Conservation (phyloP, 805 yeast species). For the Starmerella etchellsii region DNA sequence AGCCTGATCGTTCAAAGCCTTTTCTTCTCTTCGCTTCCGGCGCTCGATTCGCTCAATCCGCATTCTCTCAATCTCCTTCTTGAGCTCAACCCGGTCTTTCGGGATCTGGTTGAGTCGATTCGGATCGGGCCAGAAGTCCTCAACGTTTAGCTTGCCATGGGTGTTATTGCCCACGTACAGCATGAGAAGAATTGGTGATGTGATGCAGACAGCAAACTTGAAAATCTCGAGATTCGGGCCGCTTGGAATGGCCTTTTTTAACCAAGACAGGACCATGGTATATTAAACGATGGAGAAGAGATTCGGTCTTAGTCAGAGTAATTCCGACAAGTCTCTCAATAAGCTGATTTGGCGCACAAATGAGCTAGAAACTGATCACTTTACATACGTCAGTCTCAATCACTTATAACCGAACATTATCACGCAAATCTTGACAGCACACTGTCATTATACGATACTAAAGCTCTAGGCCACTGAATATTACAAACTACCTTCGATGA, state of each 20-base stretch:
- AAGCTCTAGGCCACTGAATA: too few relatives aligned
- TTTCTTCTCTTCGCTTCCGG: conserved; percentile 4
- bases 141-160: conserved; percentile 74
- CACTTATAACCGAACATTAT: too few relatives aligned
- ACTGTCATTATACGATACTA: too few relatives aligned
- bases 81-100: conserved; percentile 81
- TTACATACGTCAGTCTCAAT: too few relatives aligned
- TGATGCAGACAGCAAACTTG: conserved; percentile 67
- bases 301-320: too few relatives aligned
- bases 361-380: too few relatives aligned
- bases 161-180: conserved; percentile 85
- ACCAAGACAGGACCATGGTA: background rate
- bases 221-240: conserved; percentile 24
- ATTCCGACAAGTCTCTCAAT: too few relatives aligned
- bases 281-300: too few relatives aligned
- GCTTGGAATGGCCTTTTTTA: conserved; percentile 10
- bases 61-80: conserved; percentile 82
- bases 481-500: too few relatives aligned
- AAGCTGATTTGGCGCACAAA: too few relatives aligned
- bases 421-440: too few relatives aligned
- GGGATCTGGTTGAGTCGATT: conserved; percentile 82
- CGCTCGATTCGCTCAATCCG: conserved; percentile 45
- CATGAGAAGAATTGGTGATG: conserved; percentile 86
- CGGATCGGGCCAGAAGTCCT: conserved; percentile 97
- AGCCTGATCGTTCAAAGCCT: background rate